Evolutionary conservation across 805 yeast genomes (phyloP).

Genomic region (Brettanomyces anomalus): DNA sequence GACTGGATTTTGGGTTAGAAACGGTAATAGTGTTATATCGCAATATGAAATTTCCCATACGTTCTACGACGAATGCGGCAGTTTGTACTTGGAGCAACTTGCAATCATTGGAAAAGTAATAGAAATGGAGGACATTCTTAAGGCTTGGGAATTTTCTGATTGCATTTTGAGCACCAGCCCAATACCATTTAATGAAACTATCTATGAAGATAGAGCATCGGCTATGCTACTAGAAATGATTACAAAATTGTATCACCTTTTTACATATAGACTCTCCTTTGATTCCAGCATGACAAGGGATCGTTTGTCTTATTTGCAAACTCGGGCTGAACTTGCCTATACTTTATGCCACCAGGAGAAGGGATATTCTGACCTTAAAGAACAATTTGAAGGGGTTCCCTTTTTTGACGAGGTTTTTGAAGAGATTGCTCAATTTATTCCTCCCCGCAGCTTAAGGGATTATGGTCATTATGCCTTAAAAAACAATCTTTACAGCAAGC

Average conservation of each 20-base stretch:
- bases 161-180: conserved; percentile 9
- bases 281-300: conserved; percentile 14
- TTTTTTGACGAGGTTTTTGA: conserved; percentile 41
- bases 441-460: conserved; percentile 61
- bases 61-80: conserved; percentile 26
- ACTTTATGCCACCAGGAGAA: conserved; percentile 42
- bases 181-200: conserved; percentile 22
- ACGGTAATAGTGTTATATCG: conserved; percentile 37
- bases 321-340: conserved; percentile 39
- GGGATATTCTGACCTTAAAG: conserved; percentile 41
- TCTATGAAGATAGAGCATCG: conserved; percentile 40
- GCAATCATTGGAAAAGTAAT: conserved; percentile 28
- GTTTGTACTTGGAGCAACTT: conserved; percentile 38
- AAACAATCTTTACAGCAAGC: conserved; percentile 29
- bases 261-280: conserved; percentile 25
- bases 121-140: conserved; percentile 31
- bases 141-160: conserved; percentile 46
- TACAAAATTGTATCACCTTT: conserved; percentile 33
- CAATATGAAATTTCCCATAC: conserved; percentile 15
- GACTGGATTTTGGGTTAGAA: conserved; percentile 66
- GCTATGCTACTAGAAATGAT: conserved; percentile 35
- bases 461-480: conserved; percentile 60
- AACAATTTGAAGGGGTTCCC: conserved; percentile 22
- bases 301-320: conserved; percentile 9
- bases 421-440: conserved; percentile 50